Base-by-base conservation (phyloP, 805 yeast genomes). In the Candida krabiensis region DNA sequence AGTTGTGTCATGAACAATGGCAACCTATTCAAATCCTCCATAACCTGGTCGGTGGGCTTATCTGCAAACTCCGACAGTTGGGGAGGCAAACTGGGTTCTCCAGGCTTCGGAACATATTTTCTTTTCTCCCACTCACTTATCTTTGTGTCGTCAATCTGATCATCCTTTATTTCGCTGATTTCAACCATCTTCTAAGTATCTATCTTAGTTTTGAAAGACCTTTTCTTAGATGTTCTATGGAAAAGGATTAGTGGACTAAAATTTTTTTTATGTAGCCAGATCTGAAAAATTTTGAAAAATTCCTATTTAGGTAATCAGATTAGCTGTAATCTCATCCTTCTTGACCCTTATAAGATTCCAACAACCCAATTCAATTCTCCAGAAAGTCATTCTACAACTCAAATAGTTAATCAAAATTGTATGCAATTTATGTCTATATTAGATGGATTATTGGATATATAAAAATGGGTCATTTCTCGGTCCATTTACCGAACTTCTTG, bases 1-100 rank as follows among this genome's bases (percentile, higher is more conserved):
- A 88, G 64, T 50, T 83, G 75, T 12, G 89, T 89, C 99, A 93
- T 93, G 69, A 93, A 93, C 51, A 93, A 85, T 7, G 99, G 99
- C 58, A 88, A 66, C 53, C 86, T 73, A 58, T 88, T 88, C 54
- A 93, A 66, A 49, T 88, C 96, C 13, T 69, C 66, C 66, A 86
- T 70, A 16, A 89, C 80, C 46, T 89, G 90, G 40, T 85, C 95
- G 0, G 84, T 70, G 2, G 86, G 64, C 53, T 85, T 85, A 39
- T 76, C 71, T 1, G 78, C 66, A 28, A 71, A 53, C 43, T 82
- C 81, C 0, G 83, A 68, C n/a, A 87, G 68, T 58, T 87, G 95
- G 3, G 96, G 95, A 1, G 96, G 96, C 31, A 87, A 62, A 4
- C 63, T 79, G 4, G 95, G 93, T 46, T 83, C 88, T 12, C 80